phyloP scores from a whole-genome alignment of 2,329 filamentous ascomycete species.

The Pseudocercospora crystallina region DNA sequence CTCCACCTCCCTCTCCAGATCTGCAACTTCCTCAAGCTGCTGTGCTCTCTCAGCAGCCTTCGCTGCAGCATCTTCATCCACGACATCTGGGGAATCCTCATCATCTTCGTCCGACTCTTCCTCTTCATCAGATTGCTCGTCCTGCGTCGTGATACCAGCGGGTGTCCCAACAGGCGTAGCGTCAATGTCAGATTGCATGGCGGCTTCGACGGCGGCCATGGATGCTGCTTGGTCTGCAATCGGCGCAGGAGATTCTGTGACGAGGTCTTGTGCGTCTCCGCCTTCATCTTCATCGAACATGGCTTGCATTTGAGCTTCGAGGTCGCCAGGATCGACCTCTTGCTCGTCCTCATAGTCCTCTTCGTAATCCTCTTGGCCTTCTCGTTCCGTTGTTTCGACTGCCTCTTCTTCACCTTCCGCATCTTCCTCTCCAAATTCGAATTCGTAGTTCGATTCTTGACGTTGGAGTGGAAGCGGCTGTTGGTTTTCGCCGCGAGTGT shows the following conservation, averaged over 20 bases:
- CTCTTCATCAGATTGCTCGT: slow-evolving; percentile 40
- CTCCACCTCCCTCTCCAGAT: slow-evolving; percentile 53
- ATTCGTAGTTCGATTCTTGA: slow-evolving; percentile 24
- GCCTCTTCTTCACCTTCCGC: slow-evolving; percentile 38
- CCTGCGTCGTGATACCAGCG: slow-evolving; percentile 24
- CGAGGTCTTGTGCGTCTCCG: slow-evolving; percentile 26
- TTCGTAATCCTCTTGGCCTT: slow-evolving; percentile 43
- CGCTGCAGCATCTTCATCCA: slow-evolving; percentile 54
- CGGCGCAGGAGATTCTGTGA: slow-evolving; percentile 29
- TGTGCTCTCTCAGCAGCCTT: slow-evolving; percentile 49
- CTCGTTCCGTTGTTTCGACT: slow-evolving; percentile 32
- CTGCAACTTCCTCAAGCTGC: slow-evolving; percentile 54
- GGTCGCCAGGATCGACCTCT: slow-evolving; percentile 24
- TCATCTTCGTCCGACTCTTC: slow-evolving; percentile 50
- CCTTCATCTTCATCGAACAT: slow-evolving; percentile 40
- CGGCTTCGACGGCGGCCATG: slow-evolving; percentile 24
- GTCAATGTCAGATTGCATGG: slow-evolving; percentile 22
- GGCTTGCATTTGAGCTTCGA: slow-evolving; percentile 35
- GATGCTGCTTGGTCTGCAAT: slow-evolving; percentile 29
- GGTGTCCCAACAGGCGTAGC: slow-evolving; percentile 24
- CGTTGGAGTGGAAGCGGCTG: slow-evolving; percentile 1
- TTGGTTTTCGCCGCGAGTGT: slow-evolving; percentile 10
- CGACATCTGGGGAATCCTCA: slow-evolving; percentile 41
- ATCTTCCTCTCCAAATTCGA: slow-evolving; percentile 47
- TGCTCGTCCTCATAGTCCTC: slow-evolving; percentile 39